Evolutionary conservation across 106 monocot genomes (phyloP), one percentile per base, ranked within the genome.

Genomic region (Allium cepa): DNA sequence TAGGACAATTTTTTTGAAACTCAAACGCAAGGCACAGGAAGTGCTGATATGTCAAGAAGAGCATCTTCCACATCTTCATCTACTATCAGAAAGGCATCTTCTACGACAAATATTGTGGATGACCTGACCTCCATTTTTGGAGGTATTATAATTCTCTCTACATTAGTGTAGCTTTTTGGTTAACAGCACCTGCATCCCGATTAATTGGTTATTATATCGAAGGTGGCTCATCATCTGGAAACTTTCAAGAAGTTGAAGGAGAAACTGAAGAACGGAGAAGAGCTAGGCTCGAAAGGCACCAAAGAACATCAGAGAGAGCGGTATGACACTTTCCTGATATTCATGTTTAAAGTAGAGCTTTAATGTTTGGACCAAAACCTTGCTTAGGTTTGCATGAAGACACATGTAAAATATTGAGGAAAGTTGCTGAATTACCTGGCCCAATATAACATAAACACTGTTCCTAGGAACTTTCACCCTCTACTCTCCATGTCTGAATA

Each of bases 191-290:
- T 53, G 57, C 57, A 53, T 17, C 1, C 16, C 15, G 7, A 56
- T 17, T 49, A 18, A 14, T 56, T 71, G 28, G 45, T 48, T 61
- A 52, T 52, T 70, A 68, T 72, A 49, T 58, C 52, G 60, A 71
- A 91, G 85, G 75, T 59, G 53, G 82, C 49, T 58, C 78, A 64
- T 84, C 94, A 56, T 82, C 78, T 71, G 86, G 80, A 76, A 89
- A 83, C 70, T 92, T 97, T 86, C 88, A 89, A 87, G 97, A 97
- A 71, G 79, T 89, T 71, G 84, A 89, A 18, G 92, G 97, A 26
- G 97, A 97, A 72, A 72, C 53, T 75, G 89, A 89, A 76, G 92
- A 97, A 67, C 92, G 97, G 77, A 86, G 87, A 72, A 79, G 76
- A 61, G 92, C 97, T 49, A 84, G 92, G 77, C 63, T 92, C 9